These are phyloP conservation scores for Tulasnella sp. DNA, from an alignment of 768 basidiomycete genomes.

Conservation along the genomic window DNA sequence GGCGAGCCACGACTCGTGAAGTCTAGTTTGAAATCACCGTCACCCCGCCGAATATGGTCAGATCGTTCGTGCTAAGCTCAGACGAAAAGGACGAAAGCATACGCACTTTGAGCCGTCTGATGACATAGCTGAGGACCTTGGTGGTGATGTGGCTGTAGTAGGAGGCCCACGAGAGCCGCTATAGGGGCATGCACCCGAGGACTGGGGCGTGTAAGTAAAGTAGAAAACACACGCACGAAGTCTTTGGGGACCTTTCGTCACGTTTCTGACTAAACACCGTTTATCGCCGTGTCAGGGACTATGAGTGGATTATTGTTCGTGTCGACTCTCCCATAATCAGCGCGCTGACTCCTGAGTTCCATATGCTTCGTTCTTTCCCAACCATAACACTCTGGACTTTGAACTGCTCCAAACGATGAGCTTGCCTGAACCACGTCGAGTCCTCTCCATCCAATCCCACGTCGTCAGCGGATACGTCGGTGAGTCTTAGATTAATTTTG, in stretches of 20 bases:
- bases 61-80: background rate
- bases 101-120: constrained; percentile 16
- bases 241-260: background rate
- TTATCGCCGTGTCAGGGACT: background rate
- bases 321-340: background rate
- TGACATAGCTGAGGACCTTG: background rate
- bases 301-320: background rate
- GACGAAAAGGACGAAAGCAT: background rate
- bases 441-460: constrained; percentile 89
- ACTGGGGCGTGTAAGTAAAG: background rate
- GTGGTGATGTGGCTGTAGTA: too few species aligned
- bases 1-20: constrained; percentile 74
- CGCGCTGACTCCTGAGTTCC: background rate
- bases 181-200: background rate
- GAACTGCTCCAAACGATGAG: background rate
- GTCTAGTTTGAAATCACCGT: constrained; percentile 36
- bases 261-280: background rate
- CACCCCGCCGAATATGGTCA: background rate
- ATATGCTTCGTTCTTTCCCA: background rate
- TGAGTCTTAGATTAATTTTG: constrained; percentile 19
- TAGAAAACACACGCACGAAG: background rate
- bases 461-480: constrained; percentile 93
- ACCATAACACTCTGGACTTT: background rate
- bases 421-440: constrained; percentile 33
- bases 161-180: background rate